Evolutionary conservation across 352 stramenopile species (phyloP), one percentile per base, ranked within the genome.

Genomic region (Blastocystis hominis): DNA sequence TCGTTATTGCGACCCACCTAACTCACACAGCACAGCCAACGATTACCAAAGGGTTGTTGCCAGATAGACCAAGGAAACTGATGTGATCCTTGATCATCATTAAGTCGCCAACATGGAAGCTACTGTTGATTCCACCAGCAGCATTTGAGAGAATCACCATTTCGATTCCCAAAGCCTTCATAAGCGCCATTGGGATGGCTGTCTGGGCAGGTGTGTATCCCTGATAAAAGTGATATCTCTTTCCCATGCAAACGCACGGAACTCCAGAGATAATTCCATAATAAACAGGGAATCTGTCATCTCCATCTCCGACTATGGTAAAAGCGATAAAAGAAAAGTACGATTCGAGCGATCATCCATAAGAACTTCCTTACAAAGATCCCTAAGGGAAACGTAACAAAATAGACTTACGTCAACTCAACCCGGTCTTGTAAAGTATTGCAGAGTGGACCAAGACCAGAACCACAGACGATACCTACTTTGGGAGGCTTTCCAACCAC

Each of bases 51-150:
- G 89, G 72, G 69, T 90, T 88, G 55, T 91, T 91, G 55, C 89
- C 89, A 6, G 89, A 72, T 44, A 89, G 46, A 10, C 80, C 87
- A 38, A 89, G 88, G 38, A 98, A 92, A 70, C 96, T 97, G 53
- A 98, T 92, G 90, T 98, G 95, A 91, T 98, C 96, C 87, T 92
- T 93, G 89, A 98, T 93, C 89, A 97, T 93, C 90, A 98, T 97
- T 36, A 98, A 91, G 90, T 98, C 95, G 63, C 96, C 95, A n/a
- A 98, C 93, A 50, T 96, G 94, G 89, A 95, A 98, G 64, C 92
- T 89, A 0, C 91, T 91, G 89, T 98, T 97, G 36, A 98, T 89
- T 53, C 94, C 95, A 5, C 96, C 95, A 1, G 95, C 95, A 9
- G 96, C 96, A 90, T 98, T 98, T 24, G 96, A 98, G 42, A 98